Percentiles rank a stretch among this genome's conserved stretches.
These are phyloP conservation scores for Boletus rufocinnamomeus DNA, from an alignment of 768 basidiomycete species.

Conservation along the genomic window DNA sequence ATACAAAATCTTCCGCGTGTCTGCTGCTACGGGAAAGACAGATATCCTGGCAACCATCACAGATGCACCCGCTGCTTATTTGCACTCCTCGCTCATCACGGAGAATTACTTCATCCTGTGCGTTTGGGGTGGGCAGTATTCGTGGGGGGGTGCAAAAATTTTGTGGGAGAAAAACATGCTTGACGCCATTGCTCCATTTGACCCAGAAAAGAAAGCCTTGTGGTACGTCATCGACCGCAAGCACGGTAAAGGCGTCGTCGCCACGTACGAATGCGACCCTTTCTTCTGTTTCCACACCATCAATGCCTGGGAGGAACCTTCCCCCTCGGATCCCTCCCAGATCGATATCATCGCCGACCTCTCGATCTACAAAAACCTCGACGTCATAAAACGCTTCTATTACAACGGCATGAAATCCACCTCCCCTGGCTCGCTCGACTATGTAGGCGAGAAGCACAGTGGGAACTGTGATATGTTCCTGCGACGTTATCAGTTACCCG, in stretches of 20 bases:
- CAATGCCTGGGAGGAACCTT: slow-evolving; percentile 41
- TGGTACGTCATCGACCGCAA: slow-evolving; percentile 44
- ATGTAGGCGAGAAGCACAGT: slow-evolving; percentile 23
- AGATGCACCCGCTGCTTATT: slow-evolving; percentile 41
- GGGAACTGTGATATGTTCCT: slow-evolving; percentile 23
- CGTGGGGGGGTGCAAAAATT: slow-evolving; percentile 32
- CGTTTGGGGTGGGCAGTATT: slow-evolving; percentile 35
- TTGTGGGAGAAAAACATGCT: slow-evolving; percentile 36
- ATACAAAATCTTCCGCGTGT: slow-evolving; percentile 41
- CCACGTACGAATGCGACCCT: slow-evolving; percentile 38
- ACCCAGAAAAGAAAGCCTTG: slow-evolving; percentile 28
- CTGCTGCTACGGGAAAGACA: slow-evolving; percentile 32
- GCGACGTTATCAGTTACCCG: slow-evolving; percentile 35
- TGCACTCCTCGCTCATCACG: slow-evolving; percentile 42
- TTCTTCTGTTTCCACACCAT: slow-evolving; percentile 44
- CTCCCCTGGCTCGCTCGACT: slow-evolving; percentile 28
- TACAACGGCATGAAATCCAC: slow-evolving; percentile 32
- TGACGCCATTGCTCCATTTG: slow-evolving; percentile 36
- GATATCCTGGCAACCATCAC: slow-evolving; percentile 39
- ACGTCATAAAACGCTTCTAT: slow-evolving; percentile 36
- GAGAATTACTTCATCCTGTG: slow-evolving; percentile 40
- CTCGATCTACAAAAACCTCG: slow-evolving; percentile 36
- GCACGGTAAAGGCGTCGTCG: slow-evolving; percentile 37
- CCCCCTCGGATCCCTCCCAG: slow-evolving; percentile 25
- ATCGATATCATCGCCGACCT: slow-evolving; percentile 40